phyloP scores from a whole-genome alignment of 1,139 yeast species.

The Pichia sp. region DNA sequence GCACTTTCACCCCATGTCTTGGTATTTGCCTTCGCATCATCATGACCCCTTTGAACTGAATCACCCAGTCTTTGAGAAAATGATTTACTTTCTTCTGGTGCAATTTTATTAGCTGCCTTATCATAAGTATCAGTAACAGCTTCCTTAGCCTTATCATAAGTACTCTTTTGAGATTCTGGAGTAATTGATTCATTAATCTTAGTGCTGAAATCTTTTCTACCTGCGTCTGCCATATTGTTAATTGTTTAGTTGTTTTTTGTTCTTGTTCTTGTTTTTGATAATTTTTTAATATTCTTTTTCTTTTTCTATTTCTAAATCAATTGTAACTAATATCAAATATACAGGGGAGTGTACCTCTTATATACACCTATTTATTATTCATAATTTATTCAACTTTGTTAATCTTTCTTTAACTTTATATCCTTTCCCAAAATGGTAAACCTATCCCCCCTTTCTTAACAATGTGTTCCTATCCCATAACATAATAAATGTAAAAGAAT shows the following conservation, averaged over 20 bases:
- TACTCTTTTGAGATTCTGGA: constrained; percentile 68
- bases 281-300: too few species aligned
- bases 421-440: too few species aligned
- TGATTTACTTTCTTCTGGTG: constrained; percentile 65
- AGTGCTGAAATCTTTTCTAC: constrained; percentile 70
- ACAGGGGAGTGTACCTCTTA: too few species aligned
- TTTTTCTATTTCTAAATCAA: too few species aligned
- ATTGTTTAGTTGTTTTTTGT: background rate
- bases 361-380: too few species aligned
- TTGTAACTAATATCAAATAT: too few species aligned
- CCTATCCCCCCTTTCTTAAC: too few species aligned
- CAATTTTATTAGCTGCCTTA: constrained; percentile 49
- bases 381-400: too few species aligned
- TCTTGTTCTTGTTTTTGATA: background rate
- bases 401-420: too few species aligned
- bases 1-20: constrained; percentile 36
- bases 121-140: constrained; percentile 59
- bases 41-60: constrained; percentile 28
- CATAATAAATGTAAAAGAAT: too few species aligned
- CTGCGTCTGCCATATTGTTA: constrained; percentile 58
- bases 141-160: constrained; percentile 66
- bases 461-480: too few species aligned
- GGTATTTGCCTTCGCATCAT: constrained; percentile 20
- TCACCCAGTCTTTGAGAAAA: constrained; percentile 63
- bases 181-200: constrained; percentile 61